phyloP scores from a whole-genome alignment of 2,329 filamentous ascomycete genomes.

The Xylariaceae sp. region DNA sequence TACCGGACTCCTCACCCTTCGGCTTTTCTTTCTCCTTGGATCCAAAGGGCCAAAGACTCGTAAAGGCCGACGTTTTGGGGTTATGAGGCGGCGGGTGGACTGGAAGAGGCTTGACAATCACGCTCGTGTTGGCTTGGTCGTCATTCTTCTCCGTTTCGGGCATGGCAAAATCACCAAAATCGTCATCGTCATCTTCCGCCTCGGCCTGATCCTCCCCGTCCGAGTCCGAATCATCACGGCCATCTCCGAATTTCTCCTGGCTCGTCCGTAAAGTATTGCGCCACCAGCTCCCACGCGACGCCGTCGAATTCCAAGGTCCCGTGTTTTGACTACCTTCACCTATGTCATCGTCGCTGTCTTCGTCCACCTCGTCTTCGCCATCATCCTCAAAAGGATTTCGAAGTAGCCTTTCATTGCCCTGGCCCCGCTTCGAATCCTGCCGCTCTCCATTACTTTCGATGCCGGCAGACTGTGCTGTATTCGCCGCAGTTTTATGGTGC shows the following conservation, averaged over 20 bases:
- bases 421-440: slow-evolving; percentile 27
- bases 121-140: slow-evolving; percentile 26
- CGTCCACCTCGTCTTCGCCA: slow-evolving; percentile 51
- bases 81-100: slow-evolving; percentile 46
- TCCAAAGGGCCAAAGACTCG: slow-evolving; percentile 55
- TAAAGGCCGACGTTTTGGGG: slow-evolving; percentile 39
- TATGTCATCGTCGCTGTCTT: slow-evolving; percentile 40
- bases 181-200: slow-evolving; percentile 31
- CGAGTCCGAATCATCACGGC: slow-evolving; percentile 42
- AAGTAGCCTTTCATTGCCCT: slow-evolving; percentile 26
- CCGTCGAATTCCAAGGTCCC: slow-evolving; percentile 33
- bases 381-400: slow-evolving; percentile 40
- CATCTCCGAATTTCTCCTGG: slow-evolving; percentile 39
- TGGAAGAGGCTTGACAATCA: slow-evolving; percentile 53
- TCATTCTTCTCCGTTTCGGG: slow-evolving; percentile 47
- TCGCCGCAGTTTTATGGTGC: slow-evolving; percentile 61
- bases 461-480: slow-evolving; percentile 37
- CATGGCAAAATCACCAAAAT: slow-evolving; percentile 64
- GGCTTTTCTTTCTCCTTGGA: slow-evolving; percentile 32
- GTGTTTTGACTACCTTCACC: slow-evolving; percentile 37
- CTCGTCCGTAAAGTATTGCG: slow-evolving; percentile 38
- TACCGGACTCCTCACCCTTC: slow-evolving; percentile 34
- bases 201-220: slow-evolving; percentile 34
- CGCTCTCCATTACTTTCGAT: slow-evolving; percentile 41
- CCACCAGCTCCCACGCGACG: slow-evolving; percentile 47